phyloP scores from a whole-genome alignment of 2,329 filamentous ascomycete genomes.

The Epichloe brachyelytri region DNA sequence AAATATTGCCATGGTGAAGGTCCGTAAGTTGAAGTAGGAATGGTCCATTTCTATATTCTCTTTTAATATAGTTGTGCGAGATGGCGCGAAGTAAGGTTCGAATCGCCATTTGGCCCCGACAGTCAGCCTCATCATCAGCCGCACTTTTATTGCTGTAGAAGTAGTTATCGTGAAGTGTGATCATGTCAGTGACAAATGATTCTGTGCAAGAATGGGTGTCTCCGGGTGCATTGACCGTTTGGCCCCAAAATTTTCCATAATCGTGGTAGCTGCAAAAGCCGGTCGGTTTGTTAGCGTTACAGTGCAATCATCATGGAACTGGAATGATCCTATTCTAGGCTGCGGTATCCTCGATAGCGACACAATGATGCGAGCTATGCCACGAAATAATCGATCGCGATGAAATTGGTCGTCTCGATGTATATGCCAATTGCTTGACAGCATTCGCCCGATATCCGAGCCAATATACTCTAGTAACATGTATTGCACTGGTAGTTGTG shows the following conservation, averaged over 20 bases:
- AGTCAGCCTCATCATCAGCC: slow-evolving; percentile 11
- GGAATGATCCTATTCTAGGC: slow-evolving; percentile 17
- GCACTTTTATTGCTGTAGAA: slow-evolving; percentile 15
- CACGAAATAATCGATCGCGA: slow-evolving; percentile 16
- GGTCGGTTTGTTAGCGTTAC: slow-evolving; percentile 17
- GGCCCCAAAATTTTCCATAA: slow-evolving; percentile 21
- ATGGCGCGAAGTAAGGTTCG: slow-evolving; percentile 11
- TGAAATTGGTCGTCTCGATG: slow-evolving; percentile 4
- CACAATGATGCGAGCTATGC: slow-evolving; percentile 15
- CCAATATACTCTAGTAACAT: slow-evolving; percentile 16
- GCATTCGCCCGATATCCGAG: slow-evolving; percentile 14
- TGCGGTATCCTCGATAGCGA: slow-evolving; percentile 17
- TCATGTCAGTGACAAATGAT: slow-evolving; percentile 13
- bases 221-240: slow-evolving; percentile 15
- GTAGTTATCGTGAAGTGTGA: slow-evolving; percentile 12
- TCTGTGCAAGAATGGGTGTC: slow-evolving; percentile 19
- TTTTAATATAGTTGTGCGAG: slow-evolving; percentile 13
- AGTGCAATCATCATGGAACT: slow-evolving; percentile 17
- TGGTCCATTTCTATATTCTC: slow-evolving; percentile 14
- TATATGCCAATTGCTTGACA: slow-evolving; percentile 14
- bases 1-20: slow-evolving; percentile 21
- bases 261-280: slow-evolving; percentile 11
- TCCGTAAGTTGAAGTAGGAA: slow-evolving; percentile 19
- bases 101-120: slow-evolving; percentile 16
- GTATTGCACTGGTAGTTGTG: slow-evolving; percentile 9